phyloP scores from a whole-genome alignment of 768 basidiomycete genomes.

The Podaxis pistillaris region DNA sequence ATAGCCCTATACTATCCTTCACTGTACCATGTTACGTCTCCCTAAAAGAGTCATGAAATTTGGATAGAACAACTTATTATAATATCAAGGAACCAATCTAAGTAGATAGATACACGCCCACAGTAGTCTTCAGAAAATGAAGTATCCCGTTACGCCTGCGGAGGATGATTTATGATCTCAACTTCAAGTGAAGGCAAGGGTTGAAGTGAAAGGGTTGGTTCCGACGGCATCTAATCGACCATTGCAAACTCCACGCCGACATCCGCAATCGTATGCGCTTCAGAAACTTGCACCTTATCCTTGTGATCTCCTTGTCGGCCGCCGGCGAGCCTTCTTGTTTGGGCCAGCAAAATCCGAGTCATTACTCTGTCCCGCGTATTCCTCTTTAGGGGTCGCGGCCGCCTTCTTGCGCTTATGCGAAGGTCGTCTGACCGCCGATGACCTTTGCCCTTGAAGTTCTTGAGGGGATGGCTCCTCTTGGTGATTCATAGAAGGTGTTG shows the following conservation, averaged over 20 bases:
- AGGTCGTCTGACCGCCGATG: neutral
- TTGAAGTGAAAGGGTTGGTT: neutral
- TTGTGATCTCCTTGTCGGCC: neutral
- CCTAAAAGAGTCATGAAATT: neutral
- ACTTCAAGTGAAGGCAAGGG: neutral
- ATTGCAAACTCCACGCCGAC: neutral
- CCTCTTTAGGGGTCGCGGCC: neutral
- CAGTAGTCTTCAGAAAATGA: neutral
- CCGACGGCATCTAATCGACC: neutral
- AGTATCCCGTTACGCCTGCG: neutral
- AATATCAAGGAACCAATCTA: neutral
- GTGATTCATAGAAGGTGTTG: neutral
- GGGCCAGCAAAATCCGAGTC: neutral
- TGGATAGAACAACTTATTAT: constrained; percentile 1
- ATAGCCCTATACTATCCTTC: constrained; percentile 4
- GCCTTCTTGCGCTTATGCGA: neutral
- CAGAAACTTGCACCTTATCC: neutral
- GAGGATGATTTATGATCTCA: neutral
- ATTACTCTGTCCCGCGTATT: neutral
- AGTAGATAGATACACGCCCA: neutral
- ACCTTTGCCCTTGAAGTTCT: neutral
- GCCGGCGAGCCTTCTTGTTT: neutral
- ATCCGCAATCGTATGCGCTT: neutral
- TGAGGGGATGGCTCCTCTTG: neutral
- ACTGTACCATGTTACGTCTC: constrained; percentile 6